Conservation (phyloP, 257 asterid genomes). For the Phtheirospermum japonicum region DNA sequence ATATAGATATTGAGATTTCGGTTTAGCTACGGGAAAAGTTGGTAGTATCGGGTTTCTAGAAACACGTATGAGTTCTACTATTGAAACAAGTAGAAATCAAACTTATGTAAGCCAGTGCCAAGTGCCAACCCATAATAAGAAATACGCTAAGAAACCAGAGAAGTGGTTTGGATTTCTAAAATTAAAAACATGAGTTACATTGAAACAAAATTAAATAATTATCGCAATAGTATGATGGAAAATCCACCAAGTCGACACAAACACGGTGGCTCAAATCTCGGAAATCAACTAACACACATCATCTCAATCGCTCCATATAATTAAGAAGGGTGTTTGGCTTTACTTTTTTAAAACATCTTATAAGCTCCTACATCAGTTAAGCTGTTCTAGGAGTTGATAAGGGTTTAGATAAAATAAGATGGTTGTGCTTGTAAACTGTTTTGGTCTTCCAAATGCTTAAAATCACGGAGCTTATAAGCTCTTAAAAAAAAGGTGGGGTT, state of each 20-base stretch:
- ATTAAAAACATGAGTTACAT: conserved; percentile 8
- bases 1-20: conserved; percentile 18
- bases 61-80: conserved; percentile 9
- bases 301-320: conserved; percentile 12
- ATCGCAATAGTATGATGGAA: conserved; percentile 15
- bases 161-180: conserved; percentile 11
- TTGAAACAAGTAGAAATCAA: background rate
- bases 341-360: no score
- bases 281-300: conserved; percentile 11
- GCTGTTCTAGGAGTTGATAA: no score
- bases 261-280: background rate
- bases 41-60: conserved; percentile 11
- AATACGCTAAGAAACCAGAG: conserved; percentile 14
- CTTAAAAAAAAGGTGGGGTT: no score
- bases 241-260: conserved; percentile 20
- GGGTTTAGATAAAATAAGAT: no score
- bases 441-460: no score
- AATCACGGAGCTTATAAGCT: no score
- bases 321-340: no score
- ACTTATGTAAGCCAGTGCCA: conserved; percentile 15
- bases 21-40: conserved; percentile 17
- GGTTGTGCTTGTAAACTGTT: no score
- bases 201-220: conserved; percentile 18
- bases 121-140: conserved; percentile 1
- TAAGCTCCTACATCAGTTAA: no score